A percentile compares a stretch with the other conserved stretches of the same genome.
Evolutionary conservation across 768 basidiomycete genomes (phyloP).

Genomic region (Glaciozyma antarctica): DNA sequence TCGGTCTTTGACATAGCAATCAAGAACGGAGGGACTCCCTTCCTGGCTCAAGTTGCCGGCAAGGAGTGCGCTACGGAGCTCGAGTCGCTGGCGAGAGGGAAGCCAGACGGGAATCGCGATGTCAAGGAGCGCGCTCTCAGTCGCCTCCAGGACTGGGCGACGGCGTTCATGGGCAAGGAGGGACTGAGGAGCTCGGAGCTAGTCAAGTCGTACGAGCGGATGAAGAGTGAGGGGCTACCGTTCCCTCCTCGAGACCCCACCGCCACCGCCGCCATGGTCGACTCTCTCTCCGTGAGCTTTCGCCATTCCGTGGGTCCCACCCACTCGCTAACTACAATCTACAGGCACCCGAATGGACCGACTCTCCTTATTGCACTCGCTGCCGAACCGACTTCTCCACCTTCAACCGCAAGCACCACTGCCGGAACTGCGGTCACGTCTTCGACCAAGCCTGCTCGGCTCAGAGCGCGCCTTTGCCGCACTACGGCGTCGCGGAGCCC

Average conservation of each 20-base stretch:
- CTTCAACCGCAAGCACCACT: conserved; percentile 96
- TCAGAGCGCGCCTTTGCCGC: conserved; percentile 71
- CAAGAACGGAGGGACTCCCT: conserved; percentile 94
- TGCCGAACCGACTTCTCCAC: conserved; percentile 85
- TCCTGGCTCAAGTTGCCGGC: conserved; percentile 53
- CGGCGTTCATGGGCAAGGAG: conserved; percentile 74
- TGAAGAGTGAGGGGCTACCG: conserved; percentile 60
- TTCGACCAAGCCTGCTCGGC: conserved; percentile 91
- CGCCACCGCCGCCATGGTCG: conserved; percentile 73
- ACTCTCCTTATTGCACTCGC: conserved; percentile 78
- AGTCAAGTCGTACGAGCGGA: conserved; percentile 56
- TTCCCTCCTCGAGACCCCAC: conserved; percentile 73
- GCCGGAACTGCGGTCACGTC: conserved; percentile 92
- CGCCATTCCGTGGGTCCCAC: conserved; percentile 34
- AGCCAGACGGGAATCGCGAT: conserved; percentile 50
- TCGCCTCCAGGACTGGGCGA: conserved; percentile 84
- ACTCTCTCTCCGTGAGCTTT: conserved; percentile 57
- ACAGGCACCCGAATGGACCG: conserved; percentile 82
- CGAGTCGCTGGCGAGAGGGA: conserved; percentile 19
- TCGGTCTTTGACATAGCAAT: conserved; percentile 83
- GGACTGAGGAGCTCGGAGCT: conserved; percentile 64
- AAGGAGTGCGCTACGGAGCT: conserved; percentile 14
- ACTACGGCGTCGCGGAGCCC: conserved; percentile 83
- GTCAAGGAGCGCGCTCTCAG: conserved; percentile 71
- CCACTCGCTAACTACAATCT: conserved; percentile 31